Base-by-base conservation (phyloP, 495 filamentous ascomycete genomes). In the Penicillium atrosanguineum region DNA sequence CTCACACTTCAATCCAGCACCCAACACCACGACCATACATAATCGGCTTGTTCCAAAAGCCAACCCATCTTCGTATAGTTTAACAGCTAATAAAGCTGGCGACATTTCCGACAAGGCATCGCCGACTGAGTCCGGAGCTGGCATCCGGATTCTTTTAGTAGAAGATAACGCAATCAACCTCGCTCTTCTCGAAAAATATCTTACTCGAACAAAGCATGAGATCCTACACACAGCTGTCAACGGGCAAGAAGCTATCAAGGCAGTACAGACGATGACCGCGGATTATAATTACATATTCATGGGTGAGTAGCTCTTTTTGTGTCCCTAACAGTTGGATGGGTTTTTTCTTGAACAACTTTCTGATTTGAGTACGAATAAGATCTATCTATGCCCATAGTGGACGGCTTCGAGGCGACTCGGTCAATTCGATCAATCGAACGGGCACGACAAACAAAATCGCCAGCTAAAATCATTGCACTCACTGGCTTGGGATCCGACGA, bases 111-210 rank as follows among this genome's bases (percentile, higher is more conserved):
- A 31, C 7, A 31, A 7, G 28, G 2, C 3, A 7, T 9, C 11
- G 28, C 7, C 7, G 11, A 31, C 28, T 31, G 11, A 31, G 7
- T 1, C 28, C 7, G 11, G 7, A 7, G 7, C 28, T 31, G 44
- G 14, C 11, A 41, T 51, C 20, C 65, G 71, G 36, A 69, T 85
- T 7, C 72, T 87, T 5, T 69, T 86, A 0, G 83, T 86, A 0
- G 84, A 87, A 50, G 84, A 87, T 56, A 87, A 87, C 61, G 71
- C 78, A 18, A 84, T 87, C 59, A 87, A 87, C 56, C 72, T 86
- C n/a, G 78, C 77, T 16, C 69, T 86, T 0, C 70, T 86, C 0
- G 59, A 70, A 7, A 76, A 74, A 0, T 79, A 76, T 38, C 74
- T 84, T 57, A 53, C 62, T 8, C 72, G 67, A 41, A 49, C 64